Base-by-base conservation (phyloP, 108 stramenopile species). In the Skeletonema marinoi region DNA sequence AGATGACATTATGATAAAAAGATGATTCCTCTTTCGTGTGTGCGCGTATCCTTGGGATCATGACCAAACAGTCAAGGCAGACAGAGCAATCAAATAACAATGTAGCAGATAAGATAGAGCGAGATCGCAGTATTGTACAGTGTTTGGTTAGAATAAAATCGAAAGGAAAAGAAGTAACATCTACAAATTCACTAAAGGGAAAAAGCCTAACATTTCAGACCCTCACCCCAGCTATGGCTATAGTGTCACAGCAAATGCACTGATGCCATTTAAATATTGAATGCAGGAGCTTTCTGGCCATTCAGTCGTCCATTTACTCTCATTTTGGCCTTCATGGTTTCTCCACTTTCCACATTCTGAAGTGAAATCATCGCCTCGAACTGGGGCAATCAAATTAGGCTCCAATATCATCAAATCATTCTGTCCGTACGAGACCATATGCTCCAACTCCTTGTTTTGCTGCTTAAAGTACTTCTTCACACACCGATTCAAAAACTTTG, bases 181-280 rank as follows among this genome's bases (percentile, higher is more conserved):
- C 25, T 25, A 25, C 25, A 25, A 25, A 25, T 25, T 25, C 25
- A 25, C 25, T 25, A 0, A 25, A 25, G 25, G 25, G 25, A 25
- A 25, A 6, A 36, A 36, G 36, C 10, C 41, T 39, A 66, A 66
- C 65, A 66, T 41, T 66, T 66, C 17, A 39, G 39, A 19, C 65
- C 65, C 13, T 38, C n/a, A 10, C 65, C 65, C 65, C 65, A 66
- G 30, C 65, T 66, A 17, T 66, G 65, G 44, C 65, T 66, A 66
- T 13, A 66, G 39, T 14, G 65, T 66, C 65, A 66, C 65, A 1
- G 65, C 65, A 29, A 21, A 66, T 17, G 65, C 33, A 29, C 41
- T 41, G 13, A 29, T 66, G 42, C 17, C 42, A 41, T 44, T 66
- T 33, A 66, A 42, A 16, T 66, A 44, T 29, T 19, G 13, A 11